Evolutionary conservation across 306 rosid species (phyloP).

Genomic region (Ochetophila trinervis): DNA sequence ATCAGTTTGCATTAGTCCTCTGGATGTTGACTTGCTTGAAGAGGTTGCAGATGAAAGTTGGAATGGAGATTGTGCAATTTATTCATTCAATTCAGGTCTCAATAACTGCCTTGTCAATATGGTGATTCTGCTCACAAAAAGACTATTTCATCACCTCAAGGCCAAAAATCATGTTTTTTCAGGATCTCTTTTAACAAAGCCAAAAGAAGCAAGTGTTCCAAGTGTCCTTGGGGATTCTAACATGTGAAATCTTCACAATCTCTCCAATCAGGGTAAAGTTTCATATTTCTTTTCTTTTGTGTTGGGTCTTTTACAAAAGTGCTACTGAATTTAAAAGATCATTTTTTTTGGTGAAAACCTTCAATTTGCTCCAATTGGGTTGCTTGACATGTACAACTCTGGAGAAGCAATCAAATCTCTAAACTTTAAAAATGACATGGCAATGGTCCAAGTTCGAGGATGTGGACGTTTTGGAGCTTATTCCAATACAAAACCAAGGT

Average conservation of each 20-base stretch:
- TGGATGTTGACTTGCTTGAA: slow-evolving; percentile 16
- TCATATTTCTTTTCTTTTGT: neutral
- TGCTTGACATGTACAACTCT: slow-evolving; percentile 20
- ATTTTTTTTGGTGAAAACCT: slow-evolving; percentile 31
- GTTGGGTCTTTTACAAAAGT: slow-evolving; percentile 65
- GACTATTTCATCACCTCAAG: too few relatives aligned
- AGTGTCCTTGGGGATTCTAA: neutral
- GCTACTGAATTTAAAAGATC: slow-evolving; percentile 46
- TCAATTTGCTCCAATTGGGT: slow-evolving; percentile 17
- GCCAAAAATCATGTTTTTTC: slow-evolving; percentile 5
- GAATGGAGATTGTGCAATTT: slow-evolving; percentile 36
- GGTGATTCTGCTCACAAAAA: slow-evolving; percentile 29
- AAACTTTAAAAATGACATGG: neutral
- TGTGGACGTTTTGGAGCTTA: slow-evolving; percentile 29
- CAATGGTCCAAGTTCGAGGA: slow-evolving; percentile 8
- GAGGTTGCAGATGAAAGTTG: slow-evolving; percentile 10
- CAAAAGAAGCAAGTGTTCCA: slow-evolving; percentile 9
- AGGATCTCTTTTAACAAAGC: slow-evolving; percentile 7
- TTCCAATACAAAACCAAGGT: slow-evolving; percentile 46
- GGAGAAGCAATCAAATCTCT: slow-evolving; percentile 22
- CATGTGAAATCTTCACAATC: slow-evolving; percentile 14
- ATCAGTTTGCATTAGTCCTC: slow-evolving; percentile 7
- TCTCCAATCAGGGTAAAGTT: slow-evolving; percentile 8
- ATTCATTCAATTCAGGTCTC: slow-evolving; percentile 57
- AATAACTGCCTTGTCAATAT: slow-evolving; percentile 2